A percentile compares a stretch with the other conserved stretches of the same genome.
Conservation (phyloP, 1,284 basidiomycete species). For the Spongiforma sp. region DNA sequence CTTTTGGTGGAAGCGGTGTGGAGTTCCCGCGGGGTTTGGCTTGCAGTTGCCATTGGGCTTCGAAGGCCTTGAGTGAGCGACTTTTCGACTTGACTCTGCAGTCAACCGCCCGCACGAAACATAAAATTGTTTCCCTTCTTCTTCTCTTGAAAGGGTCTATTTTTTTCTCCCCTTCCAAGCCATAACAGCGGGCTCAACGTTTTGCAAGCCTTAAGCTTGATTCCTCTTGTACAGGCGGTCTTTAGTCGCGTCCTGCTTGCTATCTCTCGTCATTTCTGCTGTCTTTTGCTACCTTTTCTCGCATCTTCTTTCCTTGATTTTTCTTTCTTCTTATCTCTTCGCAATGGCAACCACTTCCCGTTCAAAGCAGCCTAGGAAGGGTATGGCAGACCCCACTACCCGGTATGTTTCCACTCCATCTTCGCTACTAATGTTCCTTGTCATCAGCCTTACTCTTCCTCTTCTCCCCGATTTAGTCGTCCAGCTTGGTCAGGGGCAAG, state of each 20-base stretch:
- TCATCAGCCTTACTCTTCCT: slow-evolving; percentile 14
- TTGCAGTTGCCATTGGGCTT: slow-evolving; percentile 29
- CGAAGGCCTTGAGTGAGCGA: slow-evolving; percentile 34
- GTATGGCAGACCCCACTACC: slow-evolving; percentile 55
- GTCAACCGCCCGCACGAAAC: slow-evolving; percentile 36
- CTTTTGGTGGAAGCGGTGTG: slow-evolving; percentile 25
- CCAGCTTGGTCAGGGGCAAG: slow-evolving; percentile 68
- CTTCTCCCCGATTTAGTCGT: slow-evolving; percentile 47
- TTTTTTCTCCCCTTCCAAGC: slow-evolving; percentile 20
- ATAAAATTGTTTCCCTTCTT: slow-evolving; percentile 32
- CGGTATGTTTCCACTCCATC: slow-evolving; percentile 50
- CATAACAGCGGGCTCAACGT: slow-evolving; percentile 23
- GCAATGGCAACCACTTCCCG: slow-evolving; percentile 67
- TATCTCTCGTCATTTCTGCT: slow-evolving; percentile 43
- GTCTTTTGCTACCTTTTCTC: slow-evolving; percentile 33
- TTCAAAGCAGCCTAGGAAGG: slow-evolving; percentile 63
- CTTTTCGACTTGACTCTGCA: slow-evolving; percentile 34
- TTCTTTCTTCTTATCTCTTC: slow-evolving; percentile 28
- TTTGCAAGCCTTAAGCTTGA: slow-evolving; percentile 25
- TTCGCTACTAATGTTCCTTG: slow-evolving; percentile 14
- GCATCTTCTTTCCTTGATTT: slow-evolving; percentile 40
- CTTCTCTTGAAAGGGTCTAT: slow-evolving; percentile 29
- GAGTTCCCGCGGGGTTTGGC: slow-evolving; percentile 35
- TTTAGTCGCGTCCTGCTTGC: slow-evolving; percentile 40
- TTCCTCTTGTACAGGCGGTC: slow-evolving; percentile 24